Evolutionary conservation across 306 rosid species (phyloP).

Genomic region (Cicer judaicum): DNA sequence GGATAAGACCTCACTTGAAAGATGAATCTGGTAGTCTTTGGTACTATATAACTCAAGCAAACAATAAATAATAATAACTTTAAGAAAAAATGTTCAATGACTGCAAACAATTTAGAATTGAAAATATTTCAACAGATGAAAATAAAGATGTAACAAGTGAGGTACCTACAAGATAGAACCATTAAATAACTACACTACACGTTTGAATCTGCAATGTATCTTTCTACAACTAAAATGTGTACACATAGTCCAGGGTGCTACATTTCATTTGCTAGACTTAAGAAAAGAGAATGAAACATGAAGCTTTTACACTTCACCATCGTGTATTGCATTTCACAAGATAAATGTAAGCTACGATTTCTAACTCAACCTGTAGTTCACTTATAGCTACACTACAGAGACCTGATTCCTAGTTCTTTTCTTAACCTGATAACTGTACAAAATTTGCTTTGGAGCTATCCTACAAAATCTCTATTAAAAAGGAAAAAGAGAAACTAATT

Average conservation of each 20-base stretch:
- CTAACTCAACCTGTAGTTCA: conserved; percentile 55
- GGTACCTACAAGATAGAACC: conserved; percentile 1
- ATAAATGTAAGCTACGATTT: conserved; percentile 44
- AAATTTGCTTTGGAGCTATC: conserved; percentile 49
- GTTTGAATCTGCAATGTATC: conserved; percentile 14
- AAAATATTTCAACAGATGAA: background rate
- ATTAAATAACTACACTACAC: conserved; percentile 7
- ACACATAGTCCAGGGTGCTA: conserved; percentile 26
- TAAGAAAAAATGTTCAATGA: background rate
- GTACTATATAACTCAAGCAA: conserved; percentile 18
- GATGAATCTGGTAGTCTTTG: conserved; percentile 26
- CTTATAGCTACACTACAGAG: conserved; percentile 62
- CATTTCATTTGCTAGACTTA: background rate
- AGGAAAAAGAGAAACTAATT: conserved; percentile 46
- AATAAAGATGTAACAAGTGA: conserved; percentile 15
- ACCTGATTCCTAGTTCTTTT: conserved; percentile 62
- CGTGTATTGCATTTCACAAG: conserved; percentile 41
- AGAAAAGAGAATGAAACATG: conserved; percentile 30
- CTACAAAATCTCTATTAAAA: conserved; percentile 58
- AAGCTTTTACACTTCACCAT: conserved; percentile 44
- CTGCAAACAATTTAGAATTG: background rate
- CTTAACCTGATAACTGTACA: conserved; percentile 75
- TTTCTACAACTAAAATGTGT: conserved; percentile 33
- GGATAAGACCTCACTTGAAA: no score
- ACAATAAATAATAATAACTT: conserved; percentile 13